Conservation (phyloP, 345 rosid genomes). For the Iberis pinnata region DNA sequence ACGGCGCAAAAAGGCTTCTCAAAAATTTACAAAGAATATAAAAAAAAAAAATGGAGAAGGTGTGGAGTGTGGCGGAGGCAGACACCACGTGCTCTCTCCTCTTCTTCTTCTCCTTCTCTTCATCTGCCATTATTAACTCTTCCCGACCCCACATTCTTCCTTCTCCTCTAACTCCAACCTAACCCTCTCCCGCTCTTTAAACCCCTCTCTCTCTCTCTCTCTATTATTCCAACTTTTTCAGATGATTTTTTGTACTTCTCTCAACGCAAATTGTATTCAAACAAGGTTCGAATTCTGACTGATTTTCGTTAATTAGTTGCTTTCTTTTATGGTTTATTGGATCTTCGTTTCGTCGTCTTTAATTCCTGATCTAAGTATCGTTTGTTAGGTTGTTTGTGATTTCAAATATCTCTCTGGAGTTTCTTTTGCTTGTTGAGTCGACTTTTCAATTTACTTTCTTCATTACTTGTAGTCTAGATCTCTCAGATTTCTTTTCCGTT, state of each 20-base stretch:
- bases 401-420: no score
- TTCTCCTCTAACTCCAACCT: slow-evolving; percentile 55
- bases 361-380: no score
- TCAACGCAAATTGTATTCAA: not conserved
- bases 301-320: no score
- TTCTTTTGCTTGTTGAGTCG: no score
- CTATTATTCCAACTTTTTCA: not conserved
- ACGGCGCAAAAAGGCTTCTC: slow-evolving; percentile 18
- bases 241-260: slow-evolving; percentile 24
- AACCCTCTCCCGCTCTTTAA: slow-evolving; percentile 31
- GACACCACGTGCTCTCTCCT: slow-evolving; percentile 50
- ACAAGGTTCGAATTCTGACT: not conserved
- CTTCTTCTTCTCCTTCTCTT: slow-evolving; percentile 18
- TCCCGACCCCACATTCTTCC: slow-evolving; percentile 29
- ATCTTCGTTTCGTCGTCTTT: no score
- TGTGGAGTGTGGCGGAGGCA: slow-evolving; percentile 40
- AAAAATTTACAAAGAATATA: not conserved
- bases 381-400: no score
- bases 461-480: no score
- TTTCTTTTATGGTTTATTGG: no score
- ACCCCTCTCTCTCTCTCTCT: slow-evolving; percentile 18
- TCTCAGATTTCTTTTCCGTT: no score
- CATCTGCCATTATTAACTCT: slow-evolving; percentile 32
- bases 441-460: no score
- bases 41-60: slow-evolving; percentile 19